Base-by-base conservation (phyloP, 1,284 basidiomycete genomes). In the Prillingera fragicola region DNA sequence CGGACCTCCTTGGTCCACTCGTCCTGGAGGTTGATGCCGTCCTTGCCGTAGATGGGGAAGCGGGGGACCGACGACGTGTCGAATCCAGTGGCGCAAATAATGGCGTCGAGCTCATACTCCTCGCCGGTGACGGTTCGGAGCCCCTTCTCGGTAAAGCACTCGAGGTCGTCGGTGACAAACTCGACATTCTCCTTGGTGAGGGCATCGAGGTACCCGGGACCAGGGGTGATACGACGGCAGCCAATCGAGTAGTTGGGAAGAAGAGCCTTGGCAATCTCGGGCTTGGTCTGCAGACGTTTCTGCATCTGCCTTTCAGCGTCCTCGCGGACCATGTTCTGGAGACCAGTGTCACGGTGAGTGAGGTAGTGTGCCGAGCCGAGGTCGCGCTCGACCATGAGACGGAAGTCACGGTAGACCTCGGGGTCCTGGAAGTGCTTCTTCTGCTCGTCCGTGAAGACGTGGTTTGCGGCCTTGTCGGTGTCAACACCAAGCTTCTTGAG, bases 121-220 rank as follows among this genome's bases (percentile, higher is more conserved):
- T 48, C 47, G 7, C 45, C 45, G 6, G 45, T 33, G 31, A 40
- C 38, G 15, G 55, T 50, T 9, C 50, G 41, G 25, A 62, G 50
- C 1, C 60, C 60, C 18, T 44, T 50, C 41, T 54, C 52, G 3
- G 58, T 60, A 18, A 62, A 49, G 31, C 41, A 38, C 26, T 50
- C 45, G 38, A 62, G 43, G 39, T 47, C 54, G 8, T 45, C 34
- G 8, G 42, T 35, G 38, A 53, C 48, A 23, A 63, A 45, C 8
- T 56, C 39, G 27, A 67, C 61, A 24, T 68, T 63, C 34, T 51
- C 46, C 37, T 47, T 36, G 15, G 49, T 44, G 13, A 69, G 47
- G 2, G 67, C 60, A 37, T 65, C 65, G 37, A 69, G 58, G 51
- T 63, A 69, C 3, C 65, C 65, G 3, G 59, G 59, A 1, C 67